Evolutionary conservation across 2,329 filamentous ascomycete species (phyloP).

Genomic region (Trichoderma oligosporum): DNA sequence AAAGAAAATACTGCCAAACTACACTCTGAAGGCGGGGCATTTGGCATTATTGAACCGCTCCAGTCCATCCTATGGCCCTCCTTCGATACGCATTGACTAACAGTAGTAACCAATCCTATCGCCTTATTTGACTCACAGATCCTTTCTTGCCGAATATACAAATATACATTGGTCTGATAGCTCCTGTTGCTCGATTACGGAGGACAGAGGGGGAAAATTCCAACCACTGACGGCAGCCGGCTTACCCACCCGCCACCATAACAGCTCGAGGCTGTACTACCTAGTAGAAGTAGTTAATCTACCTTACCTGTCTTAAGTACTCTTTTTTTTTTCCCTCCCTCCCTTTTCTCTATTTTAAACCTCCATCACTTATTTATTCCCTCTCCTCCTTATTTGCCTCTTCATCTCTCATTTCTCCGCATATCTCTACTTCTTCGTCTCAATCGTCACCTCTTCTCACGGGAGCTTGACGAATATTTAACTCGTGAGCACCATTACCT

Average conservation of each 20-base stretch:
- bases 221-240: constrained; percentile 10
- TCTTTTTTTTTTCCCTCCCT: not conserved
- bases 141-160: too few relatives aligned
- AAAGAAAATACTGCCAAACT: not conserved
- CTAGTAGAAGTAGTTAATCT: not conserved
- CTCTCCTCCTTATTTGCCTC: not conserved
- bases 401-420: not conserved
- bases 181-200: too few relatives aligned
- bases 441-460: constrained; percentile 7
- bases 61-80: too few relatives aligned
- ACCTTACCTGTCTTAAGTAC: not conserved
- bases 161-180: too few relatives aligned
- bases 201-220: not conserved
- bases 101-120: constrained; percentile 6
- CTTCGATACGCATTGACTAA: not conserved
- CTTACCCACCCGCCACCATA: constrained; percentile 11
- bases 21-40: constrained; percentile 4
- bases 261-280: too few relatives aligned
- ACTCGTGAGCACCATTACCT: constrained; percentile 8
- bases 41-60: too few relatives aligned
- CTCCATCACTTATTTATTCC: constrained; percentile 13
- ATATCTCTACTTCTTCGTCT: not conserved
- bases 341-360: not conserved
- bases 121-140: constrained; percentile 1
- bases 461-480: constrained; percentile 7